Base-by-base conservation (phyloP, 345 rosid species). In the Citropsis articulata region DNA sequence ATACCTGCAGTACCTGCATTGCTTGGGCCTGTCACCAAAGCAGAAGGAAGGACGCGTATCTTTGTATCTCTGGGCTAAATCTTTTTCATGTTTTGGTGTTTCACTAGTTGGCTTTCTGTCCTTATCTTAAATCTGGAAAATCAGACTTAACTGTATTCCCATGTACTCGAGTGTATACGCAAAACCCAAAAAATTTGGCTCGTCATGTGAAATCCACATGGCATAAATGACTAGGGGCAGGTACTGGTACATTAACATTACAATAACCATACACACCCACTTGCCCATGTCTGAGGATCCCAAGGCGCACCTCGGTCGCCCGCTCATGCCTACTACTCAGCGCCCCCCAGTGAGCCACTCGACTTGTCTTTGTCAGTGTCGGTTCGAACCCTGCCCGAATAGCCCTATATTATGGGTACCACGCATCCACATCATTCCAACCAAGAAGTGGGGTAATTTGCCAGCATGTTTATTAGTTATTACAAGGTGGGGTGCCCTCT, bases 341-440 rank as follows among this genome's bases (percentile, higher is more conserved):
- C 50, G 50, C 18, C 50, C 64, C 48, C 24, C 13, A 9, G 19
- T 9, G 3, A 25, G 77, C 59, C 76, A 67, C 10, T 21, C 57
- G 83, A 68, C 35, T 75, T 61, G 86, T 85, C 88, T n/a, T 63
- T 63, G 38, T 84, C 87, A 38, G 61, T 82, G 84, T 87, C 83
- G 84, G 84, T 72, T 84, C 13, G 40, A 79, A 69, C 64, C 78
- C 73, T 60, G 45, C 56, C 75, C 83, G 66, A 82, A 25, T 38
- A 71, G 77, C 59, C 68, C 63, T n/a, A 64, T 21, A 59, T 59
- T 48, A 75, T 69, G 69, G 65, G 80, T 64, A 77, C 78, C 61
- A 80, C 6, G 48, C 83, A 77, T 79, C 87, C 83, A 78, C 83
- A 82, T 87, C 88, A 77, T 76, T 84, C 88, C 86, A 88, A 80